Base-by-base conservation (phyloP, 306 rosid genomes). In the Pueraria montana region DNA sequence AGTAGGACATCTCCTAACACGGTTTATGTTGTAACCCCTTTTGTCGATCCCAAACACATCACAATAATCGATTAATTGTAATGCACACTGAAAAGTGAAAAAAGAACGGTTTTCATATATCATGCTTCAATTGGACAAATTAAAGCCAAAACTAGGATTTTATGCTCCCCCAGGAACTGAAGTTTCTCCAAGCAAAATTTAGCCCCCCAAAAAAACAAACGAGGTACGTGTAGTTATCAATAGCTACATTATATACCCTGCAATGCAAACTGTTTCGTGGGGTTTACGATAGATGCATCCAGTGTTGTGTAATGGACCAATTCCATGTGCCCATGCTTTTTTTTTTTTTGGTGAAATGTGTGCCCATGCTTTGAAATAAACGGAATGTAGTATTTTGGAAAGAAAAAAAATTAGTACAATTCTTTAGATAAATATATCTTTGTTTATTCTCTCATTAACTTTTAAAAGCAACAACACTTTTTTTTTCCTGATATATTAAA, bases 21-120 rank as follows among this genome's bases (percentile, higher is more conserved):
- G 30, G 59, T 48, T 56, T 43, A 27, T 76, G 30, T 50, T 16
- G 20, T 16, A 11, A 43, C 11, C 76, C 79, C 65, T 59, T 63
- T 69, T 36, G 42, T 61, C 45, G 16, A 13, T 72, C 49, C 61
- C 83, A 38, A 72, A 65, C 79, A 72, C 40, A 62, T 64, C 48
- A 59, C 14, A 20, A 11, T 12, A 27, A 30, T 32, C 34, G 6
- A 64, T 64, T 26, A 20, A 45, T 46, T 67, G 6, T 5, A 45
- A 5, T 27, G 55, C 30, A 52, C 20, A 46, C 65, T 20, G 9
- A 32, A 72, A 71, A 13, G n/a, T 30, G 3, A 11, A 16, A 34
- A 63, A 6, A 40, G 10, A 24, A 23, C 6, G 40, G 23, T 36
- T 38, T 6, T 34, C 20, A 7, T 45, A 0, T 8, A 23, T 30